These are phyloP conservation scores for Eragrostis curvula DNA, from an alignment of 176 grass and related monocot species.

Conservation along the genomic window DNA sequence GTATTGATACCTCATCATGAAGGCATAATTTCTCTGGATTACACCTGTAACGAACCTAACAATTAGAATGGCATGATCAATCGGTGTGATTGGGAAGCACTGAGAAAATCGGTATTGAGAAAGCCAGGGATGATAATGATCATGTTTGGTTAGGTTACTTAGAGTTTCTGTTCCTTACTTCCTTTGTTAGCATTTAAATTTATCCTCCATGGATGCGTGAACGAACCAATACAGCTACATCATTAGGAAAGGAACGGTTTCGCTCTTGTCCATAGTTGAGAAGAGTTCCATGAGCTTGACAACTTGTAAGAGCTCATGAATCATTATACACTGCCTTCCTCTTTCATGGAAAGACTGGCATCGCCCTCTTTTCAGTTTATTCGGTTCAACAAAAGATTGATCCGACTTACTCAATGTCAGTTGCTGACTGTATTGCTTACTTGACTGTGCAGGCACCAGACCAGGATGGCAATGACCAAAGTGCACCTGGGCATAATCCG, in stretches of 20 bases:
- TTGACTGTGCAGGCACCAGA: constrained; percentile 28
- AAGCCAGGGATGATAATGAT: neutral
- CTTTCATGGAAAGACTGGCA: neutral
- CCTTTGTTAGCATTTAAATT: neutral
- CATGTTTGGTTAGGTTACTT: neutral
- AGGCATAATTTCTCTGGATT: neutral
- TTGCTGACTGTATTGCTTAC: constrained; percentile 14
- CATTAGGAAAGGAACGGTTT: neutral
- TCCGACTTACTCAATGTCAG: neutral
- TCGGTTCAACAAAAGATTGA: neutral
- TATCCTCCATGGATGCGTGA: neutral
- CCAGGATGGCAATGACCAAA: constrained; percentile 30
- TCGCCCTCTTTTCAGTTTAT: neutral
- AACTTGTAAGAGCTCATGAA: neutral
- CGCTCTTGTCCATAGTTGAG: constrained; percentile 13
- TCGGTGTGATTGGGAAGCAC: neutral
- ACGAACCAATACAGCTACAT: neutral
- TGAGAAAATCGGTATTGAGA: neutral
- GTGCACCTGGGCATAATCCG: constrained; percentile 32
- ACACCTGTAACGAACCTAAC: constrained; percentile 13
- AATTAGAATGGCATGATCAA: neutral
- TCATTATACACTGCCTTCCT: neutral
- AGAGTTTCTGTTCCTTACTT: neutral
- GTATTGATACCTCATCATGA: neutral
- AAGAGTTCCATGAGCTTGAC: neutral